Evolutionary conservation across 257 asterid genomes (phyloP).

Genomic region (Solanum stenotomum): DNA sequence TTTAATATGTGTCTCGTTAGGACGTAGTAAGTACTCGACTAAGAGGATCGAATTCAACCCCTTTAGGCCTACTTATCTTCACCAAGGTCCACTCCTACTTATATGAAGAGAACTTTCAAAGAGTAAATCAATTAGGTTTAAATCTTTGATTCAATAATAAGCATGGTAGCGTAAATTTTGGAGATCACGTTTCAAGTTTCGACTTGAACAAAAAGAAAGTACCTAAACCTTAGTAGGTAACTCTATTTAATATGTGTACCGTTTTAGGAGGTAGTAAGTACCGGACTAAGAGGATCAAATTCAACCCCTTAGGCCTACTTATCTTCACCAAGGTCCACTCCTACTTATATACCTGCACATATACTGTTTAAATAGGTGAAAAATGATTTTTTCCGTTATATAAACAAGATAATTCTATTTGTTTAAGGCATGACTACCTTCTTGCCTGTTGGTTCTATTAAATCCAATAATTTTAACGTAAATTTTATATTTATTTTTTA

Average conservation of each 20-base stretch:
- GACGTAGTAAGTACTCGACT: background rate
- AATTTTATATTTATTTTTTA: background rate
- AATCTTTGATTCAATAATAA: background rate
- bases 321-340: background rate
- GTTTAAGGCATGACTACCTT: background rate
- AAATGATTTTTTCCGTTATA: no score
- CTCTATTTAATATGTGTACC: background rate
- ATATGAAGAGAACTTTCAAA: background rate
- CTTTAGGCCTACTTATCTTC: background rate
- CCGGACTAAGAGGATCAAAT: background rate
- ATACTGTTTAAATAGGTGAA: background rate
- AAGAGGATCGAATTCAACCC: background rate
- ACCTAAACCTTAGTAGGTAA: background rate
- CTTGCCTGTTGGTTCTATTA: fast-evolving
- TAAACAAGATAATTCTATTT: background rate
- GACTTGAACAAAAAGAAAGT: fast-evolving
- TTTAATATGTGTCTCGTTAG: background rate
- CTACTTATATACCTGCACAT: background rate
- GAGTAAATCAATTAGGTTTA: background rate
- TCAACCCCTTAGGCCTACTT: background rate
- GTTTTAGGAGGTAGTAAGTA: background rate
- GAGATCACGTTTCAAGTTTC: background rate
- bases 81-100: background rate
- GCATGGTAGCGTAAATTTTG: background rate
- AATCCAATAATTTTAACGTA: fast-evolving